phyloP scores from a whole-genome alignment of 129 eudicot genomes.

The Ambrosia trifida region DNA sequence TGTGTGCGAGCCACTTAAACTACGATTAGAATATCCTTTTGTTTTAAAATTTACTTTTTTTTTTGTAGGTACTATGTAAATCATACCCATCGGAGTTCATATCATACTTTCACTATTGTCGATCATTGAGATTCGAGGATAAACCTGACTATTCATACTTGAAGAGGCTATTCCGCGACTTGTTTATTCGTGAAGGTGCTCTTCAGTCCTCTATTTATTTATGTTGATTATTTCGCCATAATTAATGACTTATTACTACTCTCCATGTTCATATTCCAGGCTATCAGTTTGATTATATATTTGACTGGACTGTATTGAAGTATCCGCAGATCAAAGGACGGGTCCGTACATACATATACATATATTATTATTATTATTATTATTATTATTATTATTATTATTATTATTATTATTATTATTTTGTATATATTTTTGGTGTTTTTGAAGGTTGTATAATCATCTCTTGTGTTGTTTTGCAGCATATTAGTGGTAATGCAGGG shows the following conservation, averaged over 20 bases:
- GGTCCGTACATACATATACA: slow-evolving; percentile 36
- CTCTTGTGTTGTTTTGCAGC: slow-evolving; percentile 41
- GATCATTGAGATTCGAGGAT: slow-evolving; percentile 95
- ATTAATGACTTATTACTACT: neutral
- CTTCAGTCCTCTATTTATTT: neutral
- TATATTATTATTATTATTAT: neutral
- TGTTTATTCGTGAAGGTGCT: slow-evolving; percentile 94
- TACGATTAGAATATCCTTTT: neutral
- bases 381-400: too few relatives aligned
- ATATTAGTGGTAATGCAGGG: slow-evolving; percentile 55
- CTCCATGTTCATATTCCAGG: slow-evolving; percentile 43
- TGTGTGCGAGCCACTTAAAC: slow-evolving; percentile 1
- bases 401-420: neutral
- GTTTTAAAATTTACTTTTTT: neutral
- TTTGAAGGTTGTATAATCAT: slow-evolving; percentile 11
- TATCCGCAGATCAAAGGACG: slow-evolving; percentile 93
- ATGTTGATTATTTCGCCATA: neutral
- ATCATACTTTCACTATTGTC: slow-evolving; percentile 91
- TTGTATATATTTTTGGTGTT: neutral
- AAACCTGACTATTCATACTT: slow-evolving; percentile 95
- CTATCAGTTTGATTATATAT: slow-evolving; percentile 95
- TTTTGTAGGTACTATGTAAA: slow-evolving; percentile 80
- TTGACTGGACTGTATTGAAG: slow-evolving; percentile 97
- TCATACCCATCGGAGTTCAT: slow-evolving; percentile 93
- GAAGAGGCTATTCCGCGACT: slow-evolving; percentile 95